These are phyloP conservation scores for Juglanconis sp. DNA, from an alignment of 2,329 filamentous ascomycete genomes.

Conservation along the genomic window DNA sequence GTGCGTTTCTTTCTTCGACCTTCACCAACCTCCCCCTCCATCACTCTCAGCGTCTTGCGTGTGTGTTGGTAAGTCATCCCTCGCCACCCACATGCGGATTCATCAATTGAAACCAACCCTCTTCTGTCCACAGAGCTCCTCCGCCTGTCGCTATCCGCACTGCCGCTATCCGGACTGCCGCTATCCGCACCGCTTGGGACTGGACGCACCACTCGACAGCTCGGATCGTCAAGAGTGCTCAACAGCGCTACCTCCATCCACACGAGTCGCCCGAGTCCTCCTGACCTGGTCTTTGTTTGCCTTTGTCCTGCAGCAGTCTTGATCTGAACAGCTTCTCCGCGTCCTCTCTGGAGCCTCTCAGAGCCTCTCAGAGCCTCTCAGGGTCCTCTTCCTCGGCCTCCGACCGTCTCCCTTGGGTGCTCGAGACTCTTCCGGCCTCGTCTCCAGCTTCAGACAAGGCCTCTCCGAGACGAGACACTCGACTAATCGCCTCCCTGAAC, in stretches of 20 bases:
- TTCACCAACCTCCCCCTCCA: not conserved
- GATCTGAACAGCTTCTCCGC: not conserved
- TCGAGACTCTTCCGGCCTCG: not conserved
- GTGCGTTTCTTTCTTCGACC: not conserved
- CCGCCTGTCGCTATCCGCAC: too few relatives aligned
- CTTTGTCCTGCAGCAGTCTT: not conserved
- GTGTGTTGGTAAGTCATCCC: not conserved
- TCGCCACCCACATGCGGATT: not conserved
- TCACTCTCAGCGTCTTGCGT: not conserved
- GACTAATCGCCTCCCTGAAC: not conserved
- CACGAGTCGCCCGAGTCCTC: conserved; percentile 1
- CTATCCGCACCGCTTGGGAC: not conserved
- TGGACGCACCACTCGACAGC: not conserved
- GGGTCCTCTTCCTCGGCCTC: too few relatives aligned
- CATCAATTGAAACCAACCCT: not conserved
- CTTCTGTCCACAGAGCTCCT: not conserved
- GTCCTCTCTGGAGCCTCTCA: too few relatives aligned
- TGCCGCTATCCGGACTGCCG: too few relatives aligned
- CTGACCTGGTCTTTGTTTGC: not conserved
- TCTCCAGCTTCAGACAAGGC: not conserved
- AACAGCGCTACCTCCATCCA: not conserved
- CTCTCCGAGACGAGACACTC: not conserved
- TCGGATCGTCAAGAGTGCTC: not conserved
- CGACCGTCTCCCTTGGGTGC: not conserved
- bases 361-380: too few relatives aligned